These are phyloP conservation scores for Hansenula sp. DNA, from an alignment of 1,139 yeast species.

Conservation along the genomic window DNA sequence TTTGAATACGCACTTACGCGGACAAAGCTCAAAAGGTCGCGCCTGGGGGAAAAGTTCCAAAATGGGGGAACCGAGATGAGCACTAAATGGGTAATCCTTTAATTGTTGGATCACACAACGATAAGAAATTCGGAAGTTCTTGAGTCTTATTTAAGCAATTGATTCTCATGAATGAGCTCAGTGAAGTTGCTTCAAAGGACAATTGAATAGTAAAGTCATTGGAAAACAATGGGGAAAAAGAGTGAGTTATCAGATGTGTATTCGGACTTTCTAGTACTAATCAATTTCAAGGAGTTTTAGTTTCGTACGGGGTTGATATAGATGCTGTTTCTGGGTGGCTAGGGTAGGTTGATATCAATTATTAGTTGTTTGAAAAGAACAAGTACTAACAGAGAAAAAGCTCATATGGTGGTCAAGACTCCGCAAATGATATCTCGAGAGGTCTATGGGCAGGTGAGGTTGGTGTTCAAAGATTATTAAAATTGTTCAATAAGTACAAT, in stretches of 20 bases:
- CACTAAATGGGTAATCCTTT: no score
- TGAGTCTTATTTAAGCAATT: no score
- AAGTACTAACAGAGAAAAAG: conserved; percentile 5
- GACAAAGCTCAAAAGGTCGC: no score
- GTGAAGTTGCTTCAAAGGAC: no score
- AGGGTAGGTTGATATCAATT: conserved; percentile 9
- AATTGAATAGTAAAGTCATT: no score
- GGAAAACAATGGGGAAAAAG: neutral
- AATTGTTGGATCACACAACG: no score
- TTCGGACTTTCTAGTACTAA: neutral
- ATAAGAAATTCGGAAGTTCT: no score
- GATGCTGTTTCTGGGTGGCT: conserved; percentile 32
- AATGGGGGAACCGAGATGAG: no score
- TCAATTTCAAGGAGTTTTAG: conserved; percentile 21
- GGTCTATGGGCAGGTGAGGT: conserved; percentile 31
- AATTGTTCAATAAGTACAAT: conserved; percentile 25
- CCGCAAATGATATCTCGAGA: conserved; percentile 28
- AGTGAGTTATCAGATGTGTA: neutral
- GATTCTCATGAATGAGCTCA: no score
- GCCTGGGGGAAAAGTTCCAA: no score
- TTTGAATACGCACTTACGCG: no score
- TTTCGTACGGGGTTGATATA: conserved; percentile 29
- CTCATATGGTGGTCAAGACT: conserved; percentile 30
- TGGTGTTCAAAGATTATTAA: conserved; percentile 28
- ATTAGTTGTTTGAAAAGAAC: neutral